Evolutionary conservation across 441 rosid genomes (phyloP), one percentile per base, ranked within the genome.

Genomic region (Breynia disticha): DNA sequence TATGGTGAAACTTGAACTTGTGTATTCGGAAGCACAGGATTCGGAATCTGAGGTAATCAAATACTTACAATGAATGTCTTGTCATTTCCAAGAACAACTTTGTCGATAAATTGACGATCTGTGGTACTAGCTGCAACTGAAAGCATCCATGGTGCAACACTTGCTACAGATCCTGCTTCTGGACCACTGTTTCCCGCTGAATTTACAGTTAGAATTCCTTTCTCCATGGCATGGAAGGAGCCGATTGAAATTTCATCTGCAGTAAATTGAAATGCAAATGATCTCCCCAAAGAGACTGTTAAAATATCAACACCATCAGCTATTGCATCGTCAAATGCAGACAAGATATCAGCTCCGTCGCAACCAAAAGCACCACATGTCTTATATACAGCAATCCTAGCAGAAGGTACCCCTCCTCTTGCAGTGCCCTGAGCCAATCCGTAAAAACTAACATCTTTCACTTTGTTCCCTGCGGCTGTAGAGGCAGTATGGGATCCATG

Each of bases 71-170:
- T 53, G 45, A 79, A 15, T 11, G 46, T 49, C 55, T 62, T 43
- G 2, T 57, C 65, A 50, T 77, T 65, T 24, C 79, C 82, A 48
- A 82, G 79, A 43, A 74, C 67, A 58, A 74, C 71, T 60, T 69
- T 72, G 59, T 65, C 64, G 32, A 68, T 18, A 47, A 81, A 62
- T 0, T 14, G 39, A 0, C 84, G 79, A 52, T 79, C 77, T 0
- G 55, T 77, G 62, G 61, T 71, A 52, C 80, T 79, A 28, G 79
- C 88, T 35, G 81, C 84, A 2, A 79, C 73, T 6, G 79, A 38
- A 19, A 84, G 64, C 77, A 43, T 72, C 84, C 86, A 81, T 1
- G 82, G 86, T 0, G 87, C 75, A 18, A 71, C 43, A 48, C 82
- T 79, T 0, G 21, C 1, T 0, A 62, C 62, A 0, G 59, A 13